Base-by-base conservation (phyloP, 2,329 filamentous ascomycete genomes). In the Neonectria hederae region DNA sequence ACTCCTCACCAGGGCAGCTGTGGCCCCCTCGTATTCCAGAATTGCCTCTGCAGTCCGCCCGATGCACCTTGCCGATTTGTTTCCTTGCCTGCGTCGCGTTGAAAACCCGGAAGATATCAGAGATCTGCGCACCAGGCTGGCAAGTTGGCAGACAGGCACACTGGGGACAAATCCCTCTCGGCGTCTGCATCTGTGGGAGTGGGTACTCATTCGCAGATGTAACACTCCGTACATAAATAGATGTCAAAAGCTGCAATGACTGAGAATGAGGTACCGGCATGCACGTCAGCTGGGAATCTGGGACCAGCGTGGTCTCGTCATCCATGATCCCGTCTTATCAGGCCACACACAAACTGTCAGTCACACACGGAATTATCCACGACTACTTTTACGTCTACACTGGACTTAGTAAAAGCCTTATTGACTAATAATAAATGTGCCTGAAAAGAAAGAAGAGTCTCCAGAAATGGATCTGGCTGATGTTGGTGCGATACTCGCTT, bases 231-330 rank as follows among this genome's bases (percentile, higher is more conserved):
- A n/a, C 38, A 42, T 42, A 42, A 19, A 42, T 42, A 42, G n/a
- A 42, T 42, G n/a, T 38, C 35, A 19, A 42, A 19, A 42, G 38
- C 38, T 42, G 38, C 38, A n/a, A 19, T 38, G n/a, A 10, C 9
- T 53, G 58, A 67, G 56, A 58, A 54, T 54, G 63, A 65, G 59
- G 53, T 43, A 45, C 45, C 55, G 9, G n/a, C n/a, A 42, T 42
- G 38, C 38, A 60, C 40, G 68, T 62, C 62, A 45, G 22, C 38
- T 42, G 35, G 35, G 35, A 38, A 42, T 21, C 38, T 42, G 38
- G n/a, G 14, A 38, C 6, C 30, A 13, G 9, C 35, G n/a, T 38
- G 35, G 38, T 21, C 38, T 19, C 38, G 38, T 42, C 38, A 42
- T 42, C 38, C 8, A 5, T 3, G 38, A 42, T 42, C 4, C n/a